phyloP scores from a whole-genome alignment of 148 eudicot genomes.

The Linanthus parryae region DNA sequence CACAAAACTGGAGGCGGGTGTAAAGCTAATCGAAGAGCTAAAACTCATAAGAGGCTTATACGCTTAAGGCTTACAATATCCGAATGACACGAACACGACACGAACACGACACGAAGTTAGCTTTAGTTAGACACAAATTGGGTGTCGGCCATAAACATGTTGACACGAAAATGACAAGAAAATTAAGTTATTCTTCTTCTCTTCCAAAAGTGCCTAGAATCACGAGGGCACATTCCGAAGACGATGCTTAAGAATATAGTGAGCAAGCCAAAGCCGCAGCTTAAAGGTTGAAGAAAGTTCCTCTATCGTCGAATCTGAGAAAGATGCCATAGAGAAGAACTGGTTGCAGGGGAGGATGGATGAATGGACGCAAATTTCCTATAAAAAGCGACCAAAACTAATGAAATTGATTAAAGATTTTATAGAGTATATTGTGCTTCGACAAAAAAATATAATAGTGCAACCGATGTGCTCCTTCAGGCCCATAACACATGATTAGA shows the following conservation, averaged over 20 bases:
- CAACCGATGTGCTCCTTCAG: too few species aligned
- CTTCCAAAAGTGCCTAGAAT: not conserved
- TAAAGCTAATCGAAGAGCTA: not conserved
- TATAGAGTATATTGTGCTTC: too few species aligned
- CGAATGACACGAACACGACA: not conserved
- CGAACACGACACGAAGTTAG: not conserved
- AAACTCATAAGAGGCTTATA: slow-evolving; percentile 1
- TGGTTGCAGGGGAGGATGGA: not conserved
- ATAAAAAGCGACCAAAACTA: too few species aligned
- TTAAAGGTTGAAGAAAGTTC: too few species aligned
- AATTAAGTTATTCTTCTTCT: not conserved
- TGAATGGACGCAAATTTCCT: too few species aligned
- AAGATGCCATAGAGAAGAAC: not conserved
- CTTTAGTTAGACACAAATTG: not conserved
- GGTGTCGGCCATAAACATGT: not conserved
- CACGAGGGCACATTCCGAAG: not conserved
- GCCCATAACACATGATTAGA: too few species aligned
- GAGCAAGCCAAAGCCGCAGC: not conserved
- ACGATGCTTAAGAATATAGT: not conserved
- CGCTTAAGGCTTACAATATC: not conserved
- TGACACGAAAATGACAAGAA: not conserved
- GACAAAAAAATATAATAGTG: too few species aligned
- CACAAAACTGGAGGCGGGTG: not conserved
- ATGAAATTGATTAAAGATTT: too few species aligned
- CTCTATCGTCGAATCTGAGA: not conserved